Conservation (phyloP, 2,329 filamentous ascomycete species). For the Pyricularia pennisetigena region DNA sequence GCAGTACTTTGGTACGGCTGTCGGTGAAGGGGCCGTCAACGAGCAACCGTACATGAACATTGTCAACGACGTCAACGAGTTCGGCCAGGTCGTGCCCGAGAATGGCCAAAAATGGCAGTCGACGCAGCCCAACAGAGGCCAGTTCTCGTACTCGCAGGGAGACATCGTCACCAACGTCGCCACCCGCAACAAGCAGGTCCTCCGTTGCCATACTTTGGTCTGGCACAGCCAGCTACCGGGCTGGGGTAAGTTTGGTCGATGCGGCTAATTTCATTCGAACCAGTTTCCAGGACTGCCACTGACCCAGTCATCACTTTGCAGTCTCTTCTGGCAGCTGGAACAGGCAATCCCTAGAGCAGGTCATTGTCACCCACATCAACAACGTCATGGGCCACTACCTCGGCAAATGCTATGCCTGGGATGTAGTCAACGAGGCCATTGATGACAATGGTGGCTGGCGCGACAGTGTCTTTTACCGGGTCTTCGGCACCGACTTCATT, state of each 20-base stretch:
- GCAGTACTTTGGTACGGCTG: constrained; percentile 48
- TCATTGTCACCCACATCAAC: constrained; percentile 42
- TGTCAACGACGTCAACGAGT: constrained; percentile 38
- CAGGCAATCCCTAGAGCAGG: constrained; percentile 36
- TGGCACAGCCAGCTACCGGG: constrained; percentile 36
- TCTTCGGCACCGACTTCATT: constrained; percentile 36
- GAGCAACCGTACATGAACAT: constrained; percentile 38
- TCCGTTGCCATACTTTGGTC: constrained; percentile 44
- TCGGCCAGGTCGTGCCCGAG: constrained; percentile 46
- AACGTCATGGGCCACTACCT: constrained; percentile 34
- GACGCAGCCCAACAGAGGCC: constrained; percentile 38
- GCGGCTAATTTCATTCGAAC: too few relatives aligned
- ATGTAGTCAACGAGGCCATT: constrained; percentile 43
- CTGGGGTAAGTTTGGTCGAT: constrained; percentile 20
- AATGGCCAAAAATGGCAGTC: constrained; percentile 48
- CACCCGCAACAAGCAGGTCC: constrained; percentile 22
- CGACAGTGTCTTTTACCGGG: constrained; percentile 30
- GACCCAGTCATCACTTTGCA: background rate
- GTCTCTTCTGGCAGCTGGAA: constrained; percentile 30
- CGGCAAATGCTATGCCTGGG: constrained; percentile 39
- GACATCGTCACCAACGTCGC: constrained; percentile 28
- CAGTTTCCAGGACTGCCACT: background rate
- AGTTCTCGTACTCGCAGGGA: constrained; percentile 42
- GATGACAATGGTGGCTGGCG: constrained; percentile 37
- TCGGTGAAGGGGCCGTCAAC: constrained; percentile 38